Conservation (phyloP, 371 early-diverging fungal genomes). For the Apophysomyces trapeziformis region DNA sequence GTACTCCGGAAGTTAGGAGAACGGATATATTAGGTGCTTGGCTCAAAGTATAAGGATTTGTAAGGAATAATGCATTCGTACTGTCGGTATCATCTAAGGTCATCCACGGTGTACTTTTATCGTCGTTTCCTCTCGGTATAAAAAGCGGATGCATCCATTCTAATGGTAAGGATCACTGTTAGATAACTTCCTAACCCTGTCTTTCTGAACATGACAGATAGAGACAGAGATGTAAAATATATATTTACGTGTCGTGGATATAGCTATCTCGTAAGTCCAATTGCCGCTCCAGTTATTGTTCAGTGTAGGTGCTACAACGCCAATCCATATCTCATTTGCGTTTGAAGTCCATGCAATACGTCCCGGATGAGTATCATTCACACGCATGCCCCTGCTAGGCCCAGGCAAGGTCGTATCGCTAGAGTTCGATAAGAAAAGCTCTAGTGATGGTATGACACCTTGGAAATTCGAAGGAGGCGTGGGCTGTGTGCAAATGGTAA, state of each 20-base stretch:
- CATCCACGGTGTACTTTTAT: slow-evolving; percentile 33
- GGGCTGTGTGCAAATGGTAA: slow-evolving; percentile 44
- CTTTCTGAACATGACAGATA: too few relatives aligned
- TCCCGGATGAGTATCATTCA: slow-evolving; percentile 30
- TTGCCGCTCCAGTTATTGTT: slow-evolving; percentile 45
- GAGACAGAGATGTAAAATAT: too few relatives aligned
- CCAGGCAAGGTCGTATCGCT: slow-evolving; percentile 49
- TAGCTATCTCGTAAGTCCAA: slow-evolving; percentile 61
- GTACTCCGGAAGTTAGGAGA: slow-evolving; percentile 38
- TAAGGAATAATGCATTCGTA: slow-evolving; percentile 56
- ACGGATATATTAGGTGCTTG: slow-evolving; percentile 48
- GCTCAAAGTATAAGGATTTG: slow-evolving; percentile 33
- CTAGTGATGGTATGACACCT: slow-evolving; percentile 40
- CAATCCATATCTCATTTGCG: slow-evolving; percentile 40
- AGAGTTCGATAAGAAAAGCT: slow-evolving; percentile 49
- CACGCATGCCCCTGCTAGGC: slow-evolving; percentile 41
- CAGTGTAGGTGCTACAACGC: slow-evolving; percentile 46
- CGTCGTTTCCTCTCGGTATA: slow-evolving; percentile 19
- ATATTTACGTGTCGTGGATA: slow-evolving; percentile 54
- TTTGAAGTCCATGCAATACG: slow-evolving; percentile 40
- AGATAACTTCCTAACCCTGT: too few relatives aligned
- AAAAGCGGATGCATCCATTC: slow-evolving; percentile 38
- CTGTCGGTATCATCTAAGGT: slow-evolving; percentile 61
- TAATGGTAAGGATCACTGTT: slow-evolving; percentile 1
- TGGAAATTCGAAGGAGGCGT: slow-evolving; percentile 28